These are phyloP conservation scores for Lathyrus sativus DNA, from an alignment of 306 rosid species.

Conservation along the genomic window DNA sequence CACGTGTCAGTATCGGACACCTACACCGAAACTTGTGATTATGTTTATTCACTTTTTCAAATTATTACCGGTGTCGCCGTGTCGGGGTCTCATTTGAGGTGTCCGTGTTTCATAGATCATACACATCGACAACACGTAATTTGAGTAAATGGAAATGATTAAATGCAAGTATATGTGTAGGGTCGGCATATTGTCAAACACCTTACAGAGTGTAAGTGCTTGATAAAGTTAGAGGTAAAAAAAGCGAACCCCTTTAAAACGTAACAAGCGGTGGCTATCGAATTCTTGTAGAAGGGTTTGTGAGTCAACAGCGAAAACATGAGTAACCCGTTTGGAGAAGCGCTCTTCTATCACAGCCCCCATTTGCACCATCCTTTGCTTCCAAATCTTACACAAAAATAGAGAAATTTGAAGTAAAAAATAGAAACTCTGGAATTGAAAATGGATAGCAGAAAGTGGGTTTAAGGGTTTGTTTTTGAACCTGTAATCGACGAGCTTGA, in stretches of 20 bases:
- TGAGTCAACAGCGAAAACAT: conserved; percentile 62
- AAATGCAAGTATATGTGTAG: no score
- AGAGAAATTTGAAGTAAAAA: neutral
- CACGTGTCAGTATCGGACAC: no score
- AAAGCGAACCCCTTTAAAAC: conserved; percentile 69
- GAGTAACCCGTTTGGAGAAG: conserved; percentile 64
- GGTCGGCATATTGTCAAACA: no score
- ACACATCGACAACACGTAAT: no score
- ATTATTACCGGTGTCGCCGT: no score
- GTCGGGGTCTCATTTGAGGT: no score
- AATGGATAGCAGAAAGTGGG: conserved; percentile 14
- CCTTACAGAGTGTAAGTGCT: no score
- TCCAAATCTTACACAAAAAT: conserved; percentile 67
- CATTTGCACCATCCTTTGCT: conserved; percentile 76
- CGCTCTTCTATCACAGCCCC: conserved; percentile 71
- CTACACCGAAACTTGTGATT: no score
- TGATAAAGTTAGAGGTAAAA: neutral
- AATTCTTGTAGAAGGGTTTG: conserved; percentile 55
- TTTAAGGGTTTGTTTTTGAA: neutral
- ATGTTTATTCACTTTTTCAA: no score
- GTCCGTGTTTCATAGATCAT: no score
- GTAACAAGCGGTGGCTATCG: conserved; percentile 56
- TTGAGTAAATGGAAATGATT: no score
- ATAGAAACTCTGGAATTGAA: conserved; percentile 17
- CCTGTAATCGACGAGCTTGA: conserved; percentile 84